Conservation (phyloP, 2,329 filamentous ascomycete genomes). For the Talaromyces piceae region DNA sequence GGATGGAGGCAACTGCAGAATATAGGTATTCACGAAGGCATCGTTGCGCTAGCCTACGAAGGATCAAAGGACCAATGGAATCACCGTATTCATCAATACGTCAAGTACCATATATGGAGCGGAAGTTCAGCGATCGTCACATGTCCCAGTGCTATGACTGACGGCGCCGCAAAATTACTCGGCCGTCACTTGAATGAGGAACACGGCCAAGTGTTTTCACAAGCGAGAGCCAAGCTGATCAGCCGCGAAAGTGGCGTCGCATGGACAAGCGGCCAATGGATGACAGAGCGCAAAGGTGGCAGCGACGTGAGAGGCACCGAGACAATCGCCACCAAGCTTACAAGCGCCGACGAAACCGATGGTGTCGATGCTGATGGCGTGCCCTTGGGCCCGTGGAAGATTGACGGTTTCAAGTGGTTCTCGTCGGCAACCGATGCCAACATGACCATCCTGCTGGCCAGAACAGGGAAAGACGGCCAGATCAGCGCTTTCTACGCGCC, state of each 20-base stretch:
- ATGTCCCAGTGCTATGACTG: constrained; percentile 22
- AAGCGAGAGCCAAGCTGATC: constrained; percentile 33
- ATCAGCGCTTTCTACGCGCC: constrained; percentile 59
- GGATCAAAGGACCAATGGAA: constrained; percentile 13
- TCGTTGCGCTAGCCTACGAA: constrained; percentile 19
- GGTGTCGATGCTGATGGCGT: constrained; percentile 21
- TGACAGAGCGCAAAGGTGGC: constrained; percentile 64
- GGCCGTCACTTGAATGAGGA: constrained; percentile 16
- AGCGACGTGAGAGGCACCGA: constrained; percentile 64
- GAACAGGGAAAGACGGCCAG: constrained; percentile 42
- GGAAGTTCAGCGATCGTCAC: constrained; percentile 20
- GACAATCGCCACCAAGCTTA: constrained; percentile 46
- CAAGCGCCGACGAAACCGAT: constrained; percentile 18
- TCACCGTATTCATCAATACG: constrained; percentile 17
- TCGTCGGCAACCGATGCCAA: constrained; percentile 57
- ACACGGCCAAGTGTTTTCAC: constrained; percentile 15
- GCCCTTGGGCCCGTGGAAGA: constrained; percentile 50
- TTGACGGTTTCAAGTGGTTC: constrained; percentile 65
- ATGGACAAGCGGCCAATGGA: constrained; percentile 72
- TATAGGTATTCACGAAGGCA: constrained; percentile 19
- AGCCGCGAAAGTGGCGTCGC: constrained; percentile 45
- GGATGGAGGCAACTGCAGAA: constrained; percentile 20
- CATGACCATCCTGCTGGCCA: constrained; percentile 58
- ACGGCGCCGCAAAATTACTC: constrained; percentile 20
- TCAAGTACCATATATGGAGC: constrained; percentile 18